These are phyloP conservation scores for Barnettozyma pratensis DNA, from an alignment of 805 yeast species.

Conservation along the genomic window DNA sequence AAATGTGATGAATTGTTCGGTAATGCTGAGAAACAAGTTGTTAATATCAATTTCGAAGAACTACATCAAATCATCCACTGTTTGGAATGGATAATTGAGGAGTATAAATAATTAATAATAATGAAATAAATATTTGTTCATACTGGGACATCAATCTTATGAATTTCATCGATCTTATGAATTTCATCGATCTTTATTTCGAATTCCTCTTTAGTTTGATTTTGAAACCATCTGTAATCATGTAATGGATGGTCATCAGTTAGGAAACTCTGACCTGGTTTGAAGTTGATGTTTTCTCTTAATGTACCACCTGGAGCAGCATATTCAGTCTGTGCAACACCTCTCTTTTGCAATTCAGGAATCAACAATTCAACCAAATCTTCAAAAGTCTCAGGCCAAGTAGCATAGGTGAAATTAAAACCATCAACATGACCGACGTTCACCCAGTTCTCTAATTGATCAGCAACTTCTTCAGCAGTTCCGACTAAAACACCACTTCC, in stretches of 20 bases:
- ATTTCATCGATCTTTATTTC: conserved; percentile 1
- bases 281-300: conserved; percentile 10
- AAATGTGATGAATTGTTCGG: conserved; percentile 14
- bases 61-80: conserved; percentile 50
- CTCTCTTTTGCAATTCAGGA: conserved; percentile 27
- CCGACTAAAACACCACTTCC: conserved; percentile 28
- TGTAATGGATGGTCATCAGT: conserved; percentile 7
- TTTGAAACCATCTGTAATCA: conserved; percentile 14
- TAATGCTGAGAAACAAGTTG: conserved; percentile 31
- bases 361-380: conserved; percentile 33
- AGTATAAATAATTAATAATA: conserved; percentile 2
- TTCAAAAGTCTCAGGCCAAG: conserved; percentile 35
- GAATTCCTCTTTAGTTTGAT: conserved; percentile 2
- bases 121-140: background rate
- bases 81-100: conserved; percentile 45
- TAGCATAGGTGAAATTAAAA: conserved; percentile 32
- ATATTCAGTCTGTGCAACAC: conserved; percentile 13
- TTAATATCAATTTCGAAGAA: conserved; percentile 46
- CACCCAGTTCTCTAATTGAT: conserved; percentile 32
- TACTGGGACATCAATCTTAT: background rate
- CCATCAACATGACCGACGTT: conserved; percentile 29
- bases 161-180: background rate
- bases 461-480: conserved; percentile 34
- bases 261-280: conserved; percentile 9
- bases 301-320: conserved; percentile 27